Conservation (phyloP, 2,329 filamentous ascomycete species). For the Diplodia seriata region DNA sequence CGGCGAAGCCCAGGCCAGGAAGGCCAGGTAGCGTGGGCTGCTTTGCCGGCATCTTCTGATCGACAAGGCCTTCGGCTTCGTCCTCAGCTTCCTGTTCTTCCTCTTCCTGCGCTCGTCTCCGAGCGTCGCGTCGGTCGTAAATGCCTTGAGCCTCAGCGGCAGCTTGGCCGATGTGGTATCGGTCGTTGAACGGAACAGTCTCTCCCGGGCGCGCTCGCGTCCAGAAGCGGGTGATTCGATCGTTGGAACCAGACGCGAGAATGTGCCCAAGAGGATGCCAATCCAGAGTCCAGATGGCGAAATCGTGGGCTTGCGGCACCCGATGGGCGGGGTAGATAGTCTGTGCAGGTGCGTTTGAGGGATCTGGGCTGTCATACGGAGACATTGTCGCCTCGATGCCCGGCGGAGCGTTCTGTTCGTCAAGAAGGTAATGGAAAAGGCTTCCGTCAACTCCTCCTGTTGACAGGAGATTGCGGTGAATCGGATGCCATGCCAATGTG, state of each 20-base stretch:
- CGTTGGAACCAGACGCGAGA: constrained; percentile 92
- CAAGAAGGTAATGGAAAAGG: constrained; percentile 91
- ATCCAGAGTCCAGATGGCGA: constrained; percentile 95
- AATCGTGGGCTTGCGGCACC: constrained; percentile 86
- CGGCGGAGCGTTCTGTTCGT: constrained; percentile 85
- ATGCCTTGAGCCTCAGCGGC: constrained; percentile 95
- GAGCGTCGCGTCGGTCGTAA: constrained; percentile 80
- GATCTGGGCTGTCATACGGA: constrained; percentile 85
- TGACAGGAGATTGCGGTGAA: constrained; percentile 86
- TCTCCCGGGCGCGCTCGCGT: constrained; percentile 88
- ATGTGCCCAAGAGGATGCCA: constrained; percentile 98
- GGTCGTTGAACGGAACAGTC: constrained; percentile 81
- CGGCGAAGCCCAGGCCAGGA: constrained; percentile 58
- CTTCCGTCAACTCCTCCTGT: constrained; percentile 91
- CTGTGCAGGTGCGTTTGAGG: constrained; percentile 79
- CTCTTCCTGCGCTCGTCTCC: constrained; percentile 83
- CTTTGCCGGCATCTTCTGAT: constrained; percentile 80
- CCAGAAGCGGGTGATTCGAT: constrained; percentile 97
- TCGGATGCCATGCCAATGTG: constrained; percentile 89
- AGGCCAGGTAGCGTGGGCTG: constrained; percentile 62
- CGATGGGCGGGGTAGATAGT: constrained; percentile 92
- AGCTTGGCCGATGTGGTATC: constrained; percentile 93
- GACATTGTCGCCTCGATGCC: constrained; percentile 75
- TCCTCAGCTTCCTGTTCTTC: constrained; percentile 94
- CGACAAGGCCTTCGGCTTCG: constrained; percentile 88